Evolutionary conservation across 768 basidiomycete genomes (phyloP), one percentile per base, ranked within the genome.

Genomic region (Boletus edulis): DNA sequence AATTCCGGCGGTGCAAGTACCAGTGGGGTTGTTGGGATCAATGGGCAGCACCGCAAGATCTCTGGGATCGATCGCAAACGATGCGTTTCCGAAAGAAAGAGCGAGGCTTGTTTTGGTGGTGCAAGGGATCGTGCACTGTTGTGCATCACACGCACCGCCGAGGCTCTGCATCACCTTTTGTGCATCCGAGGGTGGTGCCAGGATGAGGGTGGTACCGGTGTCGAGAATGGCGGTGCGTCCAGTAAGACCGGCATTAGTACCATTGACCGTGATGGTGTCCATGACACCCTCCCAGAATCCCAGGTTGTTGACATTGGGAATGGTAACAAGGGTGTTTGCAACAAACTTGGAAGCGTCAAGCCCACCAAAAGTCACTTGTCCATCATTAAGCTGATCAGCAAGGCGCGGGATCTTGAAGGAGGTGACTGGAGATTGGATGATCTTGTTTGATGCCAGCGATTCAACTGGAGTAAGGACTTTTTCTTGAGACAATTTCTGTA

Each of bases 211-310:
- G 58, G 78, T 80, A 51, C 78, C 78, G 4, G 78, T 79, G 64
- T 79, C 78, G 35, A 79, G 73, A 62, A 94, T 89, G 46, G 89
- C 85, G 18, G 87, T 88, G 63, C 89, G 88, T 49, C 79, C 79
- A 15, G 63, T 56, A 41, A 89, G 72, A 6, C 80, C 78, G 40
- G 75, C 65, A 62, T 79, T 75, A 34, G 71, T 57, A 22, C 85
- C 86, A 63, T 88, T 75, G 57, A 87, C 81, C 22, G 80, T 76
- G 49, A 86, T 74, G 14, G 75, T 75, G 55, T 81, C 80, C 67
- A 94, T 68, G 9, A 72, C 72, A 15, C 76, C 85, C 75, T 92
- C 88, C 93, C 92, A 94, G 76, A 93, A 94, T 38, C 91, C 90
- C 24, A 76, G 57, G 7, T 57, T 44, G 70, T 81, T 89, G 67